Conservation (phyloP, 2,329 filamentous ascomycete genomes). For the Xylaria multiplex region DNA sequence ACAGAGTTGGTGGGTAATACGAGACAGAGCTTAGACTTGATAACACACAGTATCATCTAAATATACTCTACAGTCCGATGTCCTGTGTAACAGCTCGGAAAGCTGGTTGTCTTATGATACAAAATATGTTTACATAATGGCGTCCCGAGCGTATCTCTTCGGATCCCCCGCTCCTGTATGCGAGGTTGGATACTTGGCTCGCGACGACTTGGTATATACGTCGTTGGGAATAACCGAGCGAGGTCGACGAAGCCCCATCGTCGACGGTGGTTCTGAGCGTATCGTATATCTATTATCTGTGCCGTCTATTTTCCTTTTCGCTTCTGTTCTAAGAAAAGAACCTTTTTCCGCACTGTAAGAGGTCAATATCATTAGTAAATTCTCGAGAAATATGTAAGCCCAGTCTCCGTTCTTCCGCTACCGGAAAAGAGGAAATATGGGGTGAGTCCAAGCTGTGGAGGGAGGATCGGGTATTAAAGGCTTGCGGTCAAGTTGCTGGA, state of each 20-base stretch:
- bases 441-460: not conserved
- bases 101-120: conserved; percentile 33
- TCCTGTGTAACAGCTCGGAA: conserved; percentile 11
- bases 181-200: not conserved
- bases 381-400: not conserved
- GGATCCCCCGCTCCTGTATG: conserved; percentile 1
- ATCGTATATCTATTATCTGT: conserved; percentile 25
- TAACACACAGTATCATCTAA: conserved; percentile 20
- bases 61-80: conserved; percentile 16
- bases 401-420: too few relatives aligned
- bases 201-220: conserved; percentile 10
- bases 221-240: conserved; percentile 6
- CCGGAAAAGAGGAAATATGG: not conserved
- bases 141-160: conserved; percentile 9
- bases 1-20: conserved; percentile 19
- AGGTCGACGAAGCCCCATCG: conserved; percentile 15
- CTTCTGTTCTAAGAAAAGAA: conserved; percentile 94
- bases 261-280: conserved; percentile 28
- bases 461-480: not conserved
- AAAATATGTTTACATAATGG: conserved; percentile 35
- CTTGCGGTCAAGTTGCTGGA: not conserved
- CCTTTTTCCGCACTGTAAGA: conserved; percentile 84
- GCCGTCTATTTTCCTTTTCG: conserved; percentile 71
- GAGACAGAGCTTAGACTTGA: conserved; percentile 8
- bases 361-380: conserved; percentile 12